Conservation (phyloP, 768 basidiomycete genomes). For the Mycena albidolilacea region DNA sequence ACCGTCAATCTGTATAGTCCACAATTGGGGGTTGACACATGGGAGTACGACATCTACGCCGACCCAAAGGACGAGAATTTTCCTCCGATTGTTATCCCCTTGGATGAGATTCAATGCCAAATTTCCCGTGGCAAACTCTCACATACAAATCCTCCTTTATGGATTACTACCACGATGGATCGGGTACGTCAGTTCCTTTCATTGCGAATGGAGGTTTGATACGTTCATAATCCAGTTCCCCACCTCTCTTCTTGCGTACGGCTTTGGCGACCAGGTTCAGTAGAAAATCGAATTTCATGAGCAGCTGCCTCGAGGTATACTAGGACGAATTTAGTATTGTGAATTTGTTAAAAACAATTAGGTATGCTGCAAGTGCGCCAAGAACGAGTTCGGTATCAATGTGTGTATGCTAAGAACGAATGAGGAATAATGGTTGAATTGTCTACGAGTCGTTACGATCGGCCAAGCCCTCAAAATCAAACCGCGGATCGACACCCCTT, state of each 20-base stretch:
- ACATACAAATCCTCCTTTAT: constrained; percentile 31
- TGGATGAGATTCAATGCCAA: constrained; percentile 39
- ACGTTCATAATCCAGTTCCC: constrained; percentile 5
- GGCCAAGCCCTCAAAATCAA: neutral
- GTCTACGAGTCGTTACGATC: neutral
- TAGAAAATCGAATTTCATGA: neutral
- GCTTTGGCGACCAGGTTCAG: constrained; percentile 12
- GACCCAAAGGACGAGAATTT: neutral
- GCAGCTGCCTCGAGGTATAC: neutral
- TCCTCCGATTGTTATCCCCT: constrained; percentile 35
- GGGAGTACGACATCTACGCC: constrained; percentile 30
- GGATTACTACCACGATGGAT: constrained; percentile 43
- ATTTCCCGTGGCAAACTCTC: constrained; percentile 31
- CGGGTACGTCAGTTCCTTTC: constrained; percentile 8
- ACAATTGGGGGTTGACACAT: constrained; percentile 41
- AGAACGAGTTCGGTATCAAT: neutral
- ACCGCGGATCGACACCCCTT: neutral
- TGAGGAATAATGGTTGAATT: neutral
- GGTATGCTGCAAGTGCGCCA: neutral
- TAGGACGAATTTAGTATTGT: neutral
- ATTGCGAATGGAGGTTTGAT: neutral
- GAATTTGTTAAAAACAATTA: no score
- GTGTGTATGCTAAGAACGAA: no score
- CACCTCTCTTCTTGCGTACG: constrained; percentile 10
- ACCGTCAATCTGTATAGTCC: constrained; percentile 30